Percentiles rank a stretch among this genome's conserved stretches.
phyloP scores from a whole-genome alignment of 2,329 filamentous ascomycete genomes.

The Hypoxylon sp. region DNA sequence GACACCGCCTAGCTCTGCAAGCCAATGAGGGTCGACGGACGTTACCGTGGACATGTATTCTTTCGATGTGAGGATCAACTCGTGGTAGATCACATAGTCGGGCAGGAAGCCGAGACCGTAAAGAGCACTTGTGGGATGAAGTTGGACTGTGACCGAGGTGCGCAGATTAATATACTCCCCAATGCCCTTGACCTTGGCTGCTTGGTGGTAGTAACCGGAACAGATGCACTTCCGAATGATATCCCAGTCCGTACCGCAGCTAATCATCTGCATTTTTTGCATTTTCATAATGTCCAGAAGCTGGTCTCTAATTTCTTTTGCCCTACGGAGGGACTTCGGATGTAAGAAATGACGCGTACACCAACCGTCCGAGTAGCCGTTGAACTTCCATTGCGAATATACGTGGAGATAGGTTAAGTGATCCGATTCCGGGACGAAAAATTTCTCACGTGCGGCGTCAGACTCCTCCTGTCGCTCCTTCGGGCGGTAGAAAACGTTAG shows the following conservation, averaged over 20 bases:
- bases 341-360: slow-evolving; percentile 94
- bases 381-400: slow-evolving; percentile 93
- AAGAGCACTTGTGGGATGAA: slow-evolving; percentile 93
- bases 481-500: slow-evolving; percentile 95
- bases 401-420: slow-evolving; percentile 96
- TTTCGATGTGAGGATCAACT: slow-evolving; percentile 94
- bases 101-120: slow-evolving; percentile 94
- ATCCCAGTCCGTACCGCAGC: slow-evolving; percentile 97
- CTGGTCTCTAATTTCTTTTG: slow-evolving; percentile 94
- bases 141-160: slow-evolving; percentile 91
- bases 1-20: slow-evolving; percentile 94
- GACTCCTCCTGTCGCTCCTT: slow-evolving; percentile 98
- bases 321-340: slow-evolving; percentile 89
- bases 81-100: slow-evolving; percentile 98
- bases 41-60: slow-evolving; percentile 99
- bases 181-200: slow-evolving; percentile 93
- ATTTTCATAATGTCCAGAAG: slow-evolving; percentile 92
- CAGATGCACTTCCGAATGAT: slow-evolving; percentile 96
- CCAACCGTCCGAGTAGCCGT: slow-evolving; percentile 91
- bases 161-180: slow-evolving; percentile 98
- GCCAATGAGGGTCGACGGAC: slow-evolving; percentile 94
- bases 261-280: slow-evolving; percentile 88
- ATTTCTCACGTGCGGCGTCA: slow-evolving; percentile 94
- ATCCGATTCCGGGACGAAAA: slow-evolving; percentile 97
- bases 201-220: slow-evolving; percentile 97